Evolutionary conservation across 2,329 filamentous ascomycete genomes (phyloP).

Genomic region (Phialophora macrospora): DNA sequence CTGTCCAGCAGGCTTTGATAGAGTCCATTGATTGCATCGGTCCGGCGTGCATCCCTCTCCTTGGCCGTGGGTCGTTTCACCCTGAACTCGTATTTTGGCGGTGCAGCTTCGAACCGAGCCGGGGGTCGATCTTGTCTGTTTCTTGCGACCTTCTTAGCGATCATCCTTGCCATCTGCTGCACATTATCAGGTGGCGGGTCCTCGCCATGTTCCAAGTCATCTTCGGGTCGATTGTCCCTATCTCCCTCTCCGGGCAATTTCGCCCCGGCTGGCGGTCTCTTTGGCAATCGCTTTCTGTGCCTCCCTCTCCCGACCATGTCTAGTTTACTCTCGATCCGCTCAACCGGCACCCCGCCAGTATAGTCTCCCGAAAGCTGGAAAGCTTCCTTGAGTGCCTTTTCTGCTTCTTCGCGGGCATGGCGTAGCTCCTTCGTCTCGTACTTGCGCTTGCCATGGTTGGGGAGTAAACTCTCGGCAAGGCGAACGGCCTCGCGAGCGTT

Average conservation of each 20-base stretch:
- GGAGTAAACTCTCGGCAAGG: slow-evolving; percentile 53
- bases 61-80: slow-evolving; percentile 40
- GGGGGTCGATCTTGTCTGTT: slow-evolving; percentile 18
- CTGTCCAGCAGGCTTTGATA: slow-evolving; percentile 55
- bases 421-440: slow-evolving; percentile 40
- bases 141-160: slow-evolving; percentile 1
- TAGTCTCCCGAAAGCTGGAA: slow-evolving; percentile 31
- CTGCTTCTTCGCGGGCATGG: slow-evolving; percentile 36
- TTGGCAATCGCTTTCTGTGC: slow-evolving; percentile 2
- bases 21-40: slow-evolving; percentile 52
- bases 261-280: not conserved
- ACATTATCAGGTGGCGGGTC: slow-evolving; percentile 28
- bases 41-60: slow-evolving; percentile 46
- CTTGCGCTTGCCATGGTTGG: slow-evolving; percentile 35
- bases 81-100: slow-evolving; percentile 28
- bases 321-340: slow-evolving; percentile 25
- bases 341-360: slow-evolving; percentile 15
- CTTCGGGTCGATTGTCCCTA: slow-evolving; percentile 41
- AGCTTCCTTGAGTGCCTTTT: slow-evolving; percentile 38
- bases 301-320: slow-evolving; percentile 8
- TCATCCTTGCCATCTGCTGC: not conserved
- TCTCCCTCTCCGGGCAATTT: slow-evolving; percentile 24
- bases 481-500: slow-evolving; percentile 76
- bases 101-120: slow-evolving; percentile 4
- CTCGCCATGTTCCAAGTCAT: slow-evolving; percentile 35